Base-by-base conservation (phyloP, 495 filamentous ascomycete species). In the Sporormia fimetaria region DNA sequence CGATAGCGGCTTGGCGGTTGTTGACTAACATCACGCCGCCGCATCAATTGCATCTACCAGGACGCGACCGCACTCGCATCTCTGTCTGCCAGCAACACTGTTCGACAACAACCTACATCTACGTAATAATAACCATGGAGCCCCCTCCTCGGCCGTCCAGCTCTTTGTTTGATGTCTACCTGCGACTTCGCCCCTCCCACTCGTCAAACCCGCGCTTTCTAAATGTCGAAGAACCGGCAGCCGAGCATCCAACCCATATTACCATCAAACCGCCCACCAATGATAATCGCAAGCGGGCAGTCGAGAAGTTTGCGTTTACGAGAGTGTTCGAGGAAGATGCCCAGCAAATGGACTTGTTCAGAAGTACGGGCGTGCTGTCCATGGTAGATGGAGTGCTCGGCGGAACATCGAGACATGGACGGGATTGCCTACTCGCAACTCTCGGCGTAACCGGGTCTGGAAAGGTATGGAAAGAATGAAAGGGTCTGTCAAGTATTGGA, bases 221-320 rank as follows among this genome's bases (percentile, higher is more conserved):
- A 23, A 67, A 72, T 2, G 82, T 95, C 21, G 87, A 94, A 48
- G 60, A 73, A 21, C 56, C 59, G 33, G 49, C 59, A 6, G 53
- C 60, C 25, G 42, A 60, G 9, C 57, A 65, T 11, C 75, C 85
- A 1, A 87, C 80, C 6, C 83, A 94, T 56, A 87, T 95, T 52
- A 94, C 81, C 0, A 67, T 94, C 7, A 84, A 84, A 49, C 86
- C 87, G 0, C 87, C 87, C 0, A 78, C 72, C 31, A 82, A 86
- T 33, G 70, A 65, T 54, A 29, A 67, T 30, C 67, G 90, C 36
- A 80, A 87, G 44, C 78, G 86, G 12, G 86, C 85, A 3, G 72
- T 94, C 22, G 90, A 98, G 64, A 85, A 78, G 54, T 98, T 96
- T 50, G 83, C 80, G 0, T 98, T 98, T 57, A 98, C 92, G 4